A percentile compares a stretch with the other conserved stretches of the same genome.
Evolutionary conservation across 1,284 basidiomycete genomes (phyloP).

Genomic region (Rhizopogon hawkerae): DNA sequence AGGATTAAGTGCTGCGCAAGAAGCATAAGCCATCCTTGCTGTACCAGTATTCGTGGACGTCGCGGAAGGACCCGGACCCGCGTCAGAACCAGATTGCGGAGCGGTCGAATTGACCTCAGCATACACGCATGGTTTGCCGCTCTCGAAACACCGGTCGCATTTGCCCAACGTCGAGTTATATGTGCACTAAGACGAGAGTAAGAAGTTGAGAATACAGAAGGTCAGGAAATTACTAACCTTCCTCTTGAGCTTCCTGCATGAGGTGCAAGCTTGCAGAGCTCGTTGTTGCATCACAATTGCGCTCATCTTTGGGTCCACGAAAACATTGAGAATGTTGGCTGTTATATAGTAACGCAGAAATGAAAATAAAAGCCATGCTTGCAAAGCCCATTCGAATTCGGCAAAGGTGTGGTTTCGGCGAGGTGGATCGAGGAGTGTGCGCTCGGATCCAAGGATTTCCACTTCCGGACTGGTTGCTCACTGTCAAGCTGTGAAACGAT

Average conservation of each 20-base stretch:
- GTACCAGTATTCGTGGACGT: background rate
- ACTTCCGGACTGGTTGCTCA: background rate
- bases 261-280: background rate
- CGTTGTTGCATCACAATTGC: slow-evolving; percentile 1
- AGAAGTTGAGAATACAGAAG: background rate
- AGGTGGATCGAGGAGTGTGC: background rate
- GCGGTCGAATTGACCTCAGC: background rate
- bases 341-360: background rate
- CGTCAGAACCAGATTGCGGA: background rate
- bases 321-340: no score
- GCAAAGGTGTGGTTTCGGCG: background rate
- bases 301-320: background rate
- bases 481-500: background rate
- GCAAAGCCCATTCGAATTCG: background rate
- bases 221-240: background rate
- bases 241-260: slow-evolving; percentile 1
- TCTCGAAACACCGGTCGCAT: background rate
- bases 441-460: background rate
- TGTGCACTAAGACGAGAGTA: background rate
- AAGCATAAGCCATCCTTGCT: background rate
- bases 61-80: background rate
- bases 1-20: background rate
- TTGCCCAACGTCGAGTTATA: background rate
- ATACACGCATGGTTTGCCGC: background rate
- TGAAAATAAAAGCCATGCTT: background rate